phyloP scores from a whole-genome alignment of 495 filamentous ascomycete species.

The Tetracladium marchalianum region DNA sequence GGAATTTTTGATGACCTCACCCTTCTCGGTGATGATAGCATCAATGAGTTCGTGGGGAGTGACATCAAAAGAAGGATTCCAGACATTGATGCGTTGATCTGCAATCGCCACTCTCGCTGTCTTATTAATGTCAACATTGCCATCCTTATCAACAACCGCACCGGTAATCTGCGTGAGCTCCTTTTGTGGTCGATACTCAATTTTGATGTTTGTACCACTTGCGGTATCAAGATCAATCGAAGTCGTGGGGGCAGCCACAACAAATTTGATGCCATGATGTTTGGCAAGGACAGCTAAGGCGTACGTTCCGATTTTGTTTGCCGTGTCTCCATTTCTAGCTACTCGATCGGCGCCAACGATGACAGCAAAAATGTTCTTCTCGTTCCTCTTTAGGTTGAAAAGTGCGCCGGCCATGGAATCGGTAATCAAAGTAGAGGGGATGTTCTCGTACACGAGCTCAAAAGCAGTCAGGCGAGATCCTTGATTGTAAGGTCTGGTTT shows the following conservation, averaged over 20 bases:
- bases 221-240: slow-evolving; percentile 80
- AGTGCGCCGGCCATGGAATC: slow-evolving; percentile 93
- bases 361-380: slow-evolving; percentile 63
- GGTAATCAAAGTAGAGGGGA: slow-evolving; percentile 88
- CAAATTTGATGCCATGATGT: slow-evolving; percentile 82
- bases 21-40: slow-evolving; percentile 86
- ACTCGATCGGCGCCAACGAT: slow-evolving; percentile 94
- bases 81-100: slow-evolving; percentile 70
- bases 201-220: slow-evolving; percentile 67
- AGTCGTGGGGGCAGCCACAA: slow-evolving; percentile 90
- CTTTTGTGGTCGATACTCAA: slow-evolving; percentile 70
- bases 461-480: slow-evolving; percentile 91
- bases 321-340: slow-evolving; percentile 92
- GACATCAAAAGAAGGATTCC: slow-evolving; percentile 96
- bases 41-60: slow-evolving; percentile 83
- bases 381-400: slow-evolving; percentile 46
- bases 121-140: slow-evolving; percentile 36
- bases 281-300: slow-evolving; percentile 74
- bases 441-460: slow-evolving; percentile 85
- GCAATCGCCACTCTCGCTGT: slow-evolving; percentile 71
- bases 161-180: slow-evolving; percentile 80
- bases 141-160: slow-evolving; percentile 41
- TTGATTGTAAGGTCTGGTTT: slow-evolving; percentile 97
- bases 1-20: slow-evolving; percentile 68
- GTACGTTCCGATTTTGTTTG: slow-evolving; percentile 99